These are phyloP conservation scores for Talaromyces sp. DNA, from an alignment of 2,329 filamentous ascomycete genomes.

Conservation along the genomic window DNA sequence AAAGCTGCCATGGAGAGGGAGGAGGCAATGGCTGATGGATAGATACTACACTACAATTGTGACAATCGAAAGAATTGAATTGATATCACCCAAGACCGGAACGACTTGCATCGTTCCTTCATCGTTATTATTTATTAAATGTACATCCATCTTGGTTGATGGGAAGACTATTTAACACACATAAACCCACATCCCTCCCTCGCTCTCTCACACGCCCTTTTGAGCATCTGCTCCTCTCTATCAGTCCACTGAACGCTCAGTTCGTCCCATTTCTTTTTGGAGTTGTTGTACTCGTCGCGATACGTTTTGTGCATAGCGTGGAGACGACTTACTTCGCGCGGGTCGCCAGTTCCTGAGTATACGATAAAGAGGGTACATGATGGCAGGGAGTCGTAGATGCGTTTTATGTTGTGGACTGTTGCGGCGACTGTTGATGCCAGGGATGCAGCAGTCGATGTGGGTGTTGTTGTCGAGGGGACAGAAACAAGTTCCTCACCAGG, in stretches of 20 bases:
- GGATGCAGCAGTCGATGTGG: slow-evolving; percentile 11
- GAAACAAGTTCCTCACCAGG: slow-evolving; percentile 25
- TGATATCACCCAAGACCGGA: background rate
- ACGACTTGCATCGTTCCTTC: slow-evolving; percentile 17
- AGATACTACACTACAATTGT: background rate
- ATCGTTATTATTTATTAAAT: background rate
- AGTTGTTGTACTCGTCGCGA: slow-evolving; percentile 54
- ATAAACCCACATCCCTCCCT: slow-evolving; percentile 59
- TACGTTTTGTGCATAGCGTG: slow-evolving; percentile 56
- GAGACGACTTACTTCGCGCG: slow-evolving; percentile 54
- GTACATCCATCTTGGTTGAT: background rate
- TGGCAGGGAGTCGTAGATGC: slow-evolving; percentile 56
- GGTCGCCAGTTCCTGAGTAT: slow-evolving; percentile 63
- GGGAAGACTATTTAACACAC: slow-evolving; percentile 50
- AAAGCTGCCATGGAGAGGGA: slow-evolving; percentile 39
- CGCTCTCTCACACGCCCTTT: slow-evolving; percentile 54
- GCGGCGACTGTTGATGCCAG: slow-evolving; percentile 48
- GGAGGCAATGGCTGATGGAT: slow-evolving; percentile 35
- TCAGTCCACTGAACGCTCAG: slow-evolving; percentile 64
- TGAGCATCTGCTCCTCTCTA: slow-evolving; percentile 58
- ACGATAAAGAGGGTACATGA: slow-evolving; percentile 60
- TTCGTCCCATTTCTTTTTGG: slow-evolving; percentile 60
- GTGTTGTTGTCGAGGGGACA: slow-evolving; percentile 7
- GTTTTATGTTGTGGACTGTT: slow-evolving; percentile 51
- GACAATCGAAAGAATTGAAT: background rate